phyloP scores from a whole-genome alignment of 2,329 filamentous ascomycete species.

The Epichloe festucae region DNA sequence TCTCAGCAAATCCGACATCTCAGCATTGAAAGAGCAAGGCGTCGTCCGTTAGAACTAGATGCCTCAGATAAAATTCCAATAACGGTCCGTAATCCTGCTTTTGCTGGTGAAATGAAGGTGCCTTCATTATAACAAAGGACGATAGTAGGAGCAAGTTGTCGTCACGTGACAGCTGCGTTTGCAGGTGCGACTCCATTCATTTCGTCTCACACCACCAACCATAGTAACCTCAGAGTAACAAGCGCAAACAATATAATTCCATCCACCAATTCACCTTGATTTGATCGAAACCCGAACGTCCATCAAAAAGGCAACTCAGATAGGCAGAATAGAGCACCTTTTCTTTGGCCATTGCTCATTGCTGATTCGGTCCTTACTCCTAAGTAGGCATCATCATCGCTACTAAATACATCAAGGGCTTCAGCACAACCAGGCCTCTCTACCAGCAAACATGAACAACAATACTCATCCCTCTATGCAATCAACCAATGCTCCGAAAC shows the following conservation, averaged over 20 bases:
- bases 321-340: too few species aligned
- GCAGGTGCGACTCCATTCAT: not conserved
- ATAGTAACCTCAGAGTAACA: not conserved
- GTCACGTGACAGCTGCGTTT: slow-evolving; percentile 1
- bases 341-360: too few species aligned
- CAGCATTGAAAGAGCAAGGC: slow-evolving; percentile 49
- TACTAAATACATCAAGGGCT: not conserved
- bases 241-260: not conserved
- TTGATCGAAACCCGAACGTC: too few species aligned
- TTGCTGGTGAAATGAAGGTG: too few species aligned
- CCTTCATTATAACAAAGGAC: too few species aligned
- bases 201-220: too few species aligned
- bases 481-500: not conserved
- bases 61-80: not conserved
- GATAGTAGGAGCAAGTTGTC: not conserved
- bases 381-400: not conserved
- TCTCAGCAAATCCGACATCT: slow-evolving; percentile 45
- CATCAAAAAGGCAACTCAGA: too few species aligned
- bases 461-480: too few species aligned
- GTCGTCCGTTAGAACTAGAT: slow-evolving; percentile 40
- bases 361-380: too few species aligned
- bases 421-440: not conserved
- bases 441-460: not conserved
- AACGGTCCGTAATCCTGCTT: not conserved
- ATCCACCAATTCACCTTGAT: not conserved